A percentile compares a stretch with the other conserved stretches of the same genome.
Evolutionary conservation across 2,329 filamentous ascomycete species (phyloP).

Genomic region (Xylariaceae sp.): DNA sequence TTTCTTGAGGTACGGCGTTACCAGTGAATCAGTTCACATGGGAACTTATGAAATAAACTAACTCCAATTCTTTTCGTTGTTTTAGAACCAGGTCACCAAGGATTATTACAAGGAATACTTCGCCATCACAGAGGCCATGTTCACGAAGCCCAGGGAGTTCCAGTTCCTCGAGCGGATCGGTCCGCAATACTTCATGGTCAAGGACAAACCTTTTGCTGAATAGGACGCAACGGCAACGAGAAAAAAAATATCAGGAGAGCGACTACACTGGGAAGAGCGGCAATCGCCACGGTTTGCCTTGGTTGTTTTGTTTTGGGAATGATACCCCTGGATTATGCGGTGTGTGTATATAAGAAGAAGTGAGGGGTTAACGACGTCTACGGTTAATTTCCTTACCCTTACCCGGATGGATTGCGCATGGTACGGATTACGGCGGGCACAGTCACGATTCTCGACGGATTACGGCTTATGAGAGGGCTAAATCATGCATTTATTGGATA

Average conservation of each 20-base stretch:
- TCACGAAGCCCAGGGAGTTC: conserved; percentile 36
- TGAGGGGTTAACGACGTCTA: conserved; percentile 1
- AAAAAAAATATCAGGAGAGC: background rate
- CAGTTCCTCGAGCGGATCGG: conserved; percentile 27
- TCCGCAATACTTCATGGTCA: conserved; percentile 25
- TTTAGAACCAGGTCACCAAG: conserved; percentile 35
- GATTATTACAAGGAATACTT: conserved; percentile 40
- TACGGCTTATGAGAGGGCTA: conserved; percentile 11
- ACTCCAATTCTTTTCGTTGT: conserved; percentile 3
- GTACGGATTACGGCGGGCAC: background rate
- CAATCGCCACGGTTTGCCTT: background rate
- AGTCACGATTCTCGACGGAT: conserved; percentile 1
- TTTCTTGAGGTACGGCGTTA: conserved; percentile 23
- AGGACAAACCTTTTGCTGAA: conserved; percentile 16
- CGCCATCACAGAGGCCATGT: conserved; percentile 36
- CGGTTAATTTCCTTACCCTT: conserved; percentile 1
- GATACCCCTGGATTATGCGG: conserved; percentile 9
- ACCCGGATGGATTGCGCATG: conserved; percentile 3
- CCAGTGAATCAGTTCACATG: background rate
- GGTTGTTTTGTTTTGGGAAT: background rate
- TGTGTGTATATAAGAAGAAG: conserved; percentile 3
- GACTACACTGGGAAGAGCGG: background rate
- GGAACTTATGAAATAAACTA: background rate
- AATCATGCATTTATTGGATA: conserved; percentile 21
- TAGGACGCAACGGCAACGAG: background rate